Evolutionary conservation across 371 early-diverging fungal genomes (phyloP).

Genomic region (Funneliformis caledonium): DNA sequence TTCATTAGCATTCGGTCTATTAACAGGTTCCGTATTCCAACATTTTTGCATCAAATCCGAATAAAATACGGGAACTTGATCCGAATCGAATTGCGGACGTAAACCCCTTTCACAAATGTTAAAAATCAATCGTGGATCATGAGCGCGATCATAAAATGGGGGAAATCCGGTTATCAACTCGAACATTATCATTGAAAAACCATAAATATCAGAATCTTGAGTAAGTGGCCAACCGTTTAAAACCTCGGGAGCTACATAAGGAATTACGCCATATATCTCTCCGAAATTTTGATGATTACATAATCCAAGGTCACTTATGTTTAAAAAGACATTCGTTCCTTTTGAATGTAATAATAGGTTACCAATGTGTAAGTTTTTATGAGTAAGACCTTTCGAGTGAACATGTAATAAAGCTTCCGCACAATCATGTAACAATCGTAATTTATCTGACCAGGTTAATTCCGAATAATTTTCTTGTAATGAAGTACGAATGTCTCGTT

Average conservation of each 20-base stretch:
- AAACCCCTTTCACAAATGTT: background rate
- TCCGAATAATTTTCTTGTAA: background rate
- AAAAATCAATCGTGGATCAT: background rate
- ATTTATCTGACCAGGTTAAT: background rate
- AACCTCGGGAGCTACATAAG: conserved; percentile 21
- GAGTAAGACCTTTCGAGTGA: conserved; percentile 6
- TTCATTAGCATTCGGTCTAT: background rate
- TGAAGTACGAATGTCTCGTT: background rate
- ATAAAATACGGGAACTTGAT: background rate
- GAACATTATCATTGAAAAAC: conserved; percentile 19
- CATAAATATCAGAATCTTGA: conserved; percentile 20
- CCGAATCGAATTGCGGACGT: background rate
- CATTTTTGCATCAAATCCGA: conserved; percentile 14
- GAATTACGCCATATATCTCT: background rate
- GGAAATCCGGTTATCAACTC: background rate
- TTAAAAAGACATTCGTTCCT: background rate
- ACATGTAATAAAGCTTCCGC: conserved; percentile 4
- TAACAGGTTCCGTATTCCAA: conserved; percentile 6
- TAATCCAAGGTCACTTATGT: background rate
- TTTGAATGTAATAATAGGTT: background rate
- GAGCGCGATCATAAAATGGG: conserved; percentile 1
- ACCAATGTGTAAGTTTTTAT: conserved; percentile 17
- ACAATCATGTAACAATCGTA: background rate
- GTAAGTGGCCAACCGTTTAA: background rate
- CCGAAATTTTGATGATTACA: background rate